Evolutionary conservation across 2,329 filamentous ascomycete species (phyloP), one percentile per base, ranked within the genome.

Genomic region (Periglandula ipomoeae): DNA sequence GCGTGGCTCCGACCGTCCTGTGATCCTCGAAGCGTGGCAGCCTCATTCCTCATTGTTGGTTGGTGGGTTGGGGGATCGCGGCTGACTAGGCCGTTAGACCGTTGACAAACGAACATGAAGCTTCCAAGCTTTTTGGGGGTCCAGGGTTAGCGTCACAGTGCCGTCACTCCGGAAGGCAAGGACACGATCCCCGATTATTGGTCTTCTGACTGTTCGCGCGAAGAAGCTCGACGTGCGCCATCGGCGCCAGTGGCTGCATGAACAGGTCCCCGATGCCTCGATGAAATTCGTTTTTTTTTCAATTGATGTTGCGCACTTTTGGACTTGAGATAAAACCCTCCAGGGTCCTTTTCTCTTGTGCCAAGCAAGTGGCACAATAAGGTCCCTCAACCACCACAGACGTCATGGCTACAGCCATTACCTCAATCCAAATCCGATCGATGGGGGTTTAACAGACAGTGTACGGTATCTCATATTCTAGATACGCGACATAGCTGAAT

Each of bases 401-500:
- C 38, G 38, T 47, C 45, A 47, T 42, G 5, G 22, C 8, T 24
- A 26, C 22, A 17, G 13, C 13, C 30, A n/a, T 35, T 1, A 15
- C 20, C 23, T 37, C 23, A 27, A 15, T 32, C 9, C 30, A 32
- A 15, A 11, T 32, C 30, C 15, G 30, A 32, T 15, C 30, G 30
- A 2, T 32, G 15, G 30, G 15, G 30, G 15, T 32, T 32, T 32
- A n/a, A n/a, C n/a, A n/a, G n/a, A 32, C 30, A 32, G 30, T 15
- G 9, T 15, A 15, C n/a, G 19, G 23, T 24, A 17, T 17, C 1
- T 47, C 45, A 47, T 34, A 24, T 47, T 20, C 47, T 61, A 5
- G 55, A 63, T 17, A 66, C 58, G 50, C 54, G 62, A 51, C 58
- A 68, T 17, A 85, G 76, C 54, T 75, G 74, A 53, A 85, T 82